Evolutionary conservation across 176 grass and related monocot genomes (phyloP).

Genomic region (Coix lacrymajobi): DNA sequence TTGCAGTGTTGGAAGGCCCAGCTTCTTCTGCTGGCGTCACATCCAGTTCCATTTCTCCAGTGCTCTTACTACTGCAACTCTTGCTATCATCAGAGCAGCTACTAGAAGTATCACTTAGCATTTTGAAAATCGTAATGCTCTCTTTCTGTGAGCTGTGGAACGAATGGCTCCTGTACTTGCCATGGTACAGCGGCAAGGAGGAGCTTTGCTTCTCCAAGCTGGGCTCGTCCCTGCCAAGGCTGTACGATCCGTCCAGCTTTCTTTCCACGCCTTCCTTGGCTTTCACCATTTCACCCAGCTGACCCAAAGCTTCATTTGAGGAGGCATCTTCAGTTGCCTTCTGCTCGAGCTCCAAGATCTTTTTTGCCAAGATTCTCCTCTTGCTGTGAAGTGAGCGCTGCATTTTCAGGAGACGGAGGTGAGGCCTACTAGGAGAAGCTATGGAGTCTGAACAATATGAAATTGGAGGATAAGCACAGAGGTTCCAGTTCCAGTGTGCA

Average conservation of each 20-base stretch:
- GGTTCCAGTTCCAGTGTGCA: neutral
- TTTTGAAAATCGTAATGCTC: slow-evolving; percentile 52
- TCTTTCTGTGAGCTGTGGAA: slow-evolving; percentile 50
- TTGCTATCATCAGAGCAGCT: slow-evolving; percentile 25
- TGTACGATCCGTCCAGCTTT: slow-evolving; percentile 57
- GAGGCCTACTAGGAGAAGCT: neutral
- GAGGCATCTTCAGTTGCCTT: slow-evolving; percentile 44
- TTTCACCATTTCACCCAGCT: slow-evolving; percentile 68
- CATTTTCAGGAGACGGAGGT: slow-evolving; percentile 12
- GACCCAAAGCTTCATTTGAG: slow-evolving; percentile 41
- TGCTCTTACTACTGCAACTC: slow-evolving; percentile 23
- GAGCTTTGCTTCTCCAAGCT: slow-evolving; percentile 20
- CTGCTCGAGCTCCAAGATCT: slow-evolving; percentile 63
- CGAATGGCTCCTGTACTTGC: slow-evolving; percentile 62
- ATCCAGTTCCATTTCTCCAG: slow-evolving; percentile 21
- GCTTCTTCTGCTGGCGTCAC: slow-evolving; percentile 22
- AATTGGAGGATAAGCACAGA: neutral
- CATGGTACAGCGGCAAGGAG: slow-evolving; percentile 62
- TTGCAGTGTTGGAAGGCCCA: slow-evolving; percentile 30
- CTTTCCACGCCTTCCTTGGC: slow-evolving; percentile 62
- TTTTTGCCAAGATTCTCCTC: slow-evolving; percentile 54
- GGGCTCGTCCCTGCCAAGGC: slow-evolving; percentile 49
- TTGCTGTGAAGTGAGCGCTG: slow-evolving; percentile 61
- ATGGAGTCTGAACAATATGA: neutral
- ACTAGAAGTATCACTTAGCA: slow-evolving; percentile 39